phyloP scores from a whole-genome alignment of 495 filamentous ascomycete genomes.

The Talaromyces liani region DNA sequence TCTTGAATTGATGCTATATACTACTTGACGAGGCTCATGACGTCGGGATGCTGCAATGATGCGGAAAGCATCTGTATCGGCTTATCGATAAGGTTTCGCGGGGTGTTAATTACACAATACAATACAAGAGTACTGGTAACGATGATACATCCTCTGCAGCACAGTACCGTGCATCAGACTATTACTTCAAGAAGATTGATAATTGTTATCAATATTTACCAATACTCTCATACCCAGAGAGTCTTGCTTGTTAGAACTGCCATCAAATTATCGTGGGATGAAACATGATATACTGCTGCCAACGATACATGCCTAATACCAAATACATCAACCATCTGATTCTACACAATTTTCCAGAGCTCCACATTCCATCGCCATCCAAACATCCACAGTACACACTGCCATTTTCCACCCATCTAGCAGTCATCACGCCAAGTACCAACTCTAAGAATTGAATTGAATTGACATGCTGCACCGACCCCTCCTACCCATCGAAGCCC shows the following conservation, averaged over 20 bases:
- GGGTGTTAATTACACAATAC: background rate
- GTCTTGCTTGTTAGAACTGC: background rate
- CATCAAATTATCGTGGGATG: background rate
- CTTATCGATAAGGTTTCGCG: conserved; percentile 1
- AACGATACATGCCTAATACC: background rate
- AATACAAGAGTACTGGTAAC: background rate
- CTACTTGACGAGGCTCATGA: conserved; percentile 15
- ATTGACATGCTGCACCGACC: background rate
- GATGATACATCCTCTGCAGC: background rate
- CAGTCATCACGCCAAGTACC: background rate
- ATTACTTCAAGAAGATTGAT: background rate
- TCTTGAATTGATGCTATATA: background rate
- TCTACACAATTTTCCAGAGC: background rate
- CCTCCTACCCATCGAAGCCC: conserved; percentile 43
- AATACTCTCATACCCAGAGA: background rate
- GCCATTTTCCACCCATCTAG: background rate
- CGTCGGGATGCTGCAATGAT: conserved; percentile 27
- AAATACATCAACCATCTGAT: background rate
- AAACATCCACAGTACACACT: background rate
- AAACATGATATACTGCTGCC: background rate
- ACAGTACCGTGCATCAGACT: background rate
- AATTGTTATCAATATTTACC: background rate
- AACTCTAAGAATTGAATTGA: background rate
- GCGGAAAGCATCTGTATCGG: background rate
- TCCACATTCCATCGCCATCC: background rate